Base-by-base conservation (phyloP, 2,329 filamentous ascomycete genomes). In the Microcyclosporella mali region DNA sequence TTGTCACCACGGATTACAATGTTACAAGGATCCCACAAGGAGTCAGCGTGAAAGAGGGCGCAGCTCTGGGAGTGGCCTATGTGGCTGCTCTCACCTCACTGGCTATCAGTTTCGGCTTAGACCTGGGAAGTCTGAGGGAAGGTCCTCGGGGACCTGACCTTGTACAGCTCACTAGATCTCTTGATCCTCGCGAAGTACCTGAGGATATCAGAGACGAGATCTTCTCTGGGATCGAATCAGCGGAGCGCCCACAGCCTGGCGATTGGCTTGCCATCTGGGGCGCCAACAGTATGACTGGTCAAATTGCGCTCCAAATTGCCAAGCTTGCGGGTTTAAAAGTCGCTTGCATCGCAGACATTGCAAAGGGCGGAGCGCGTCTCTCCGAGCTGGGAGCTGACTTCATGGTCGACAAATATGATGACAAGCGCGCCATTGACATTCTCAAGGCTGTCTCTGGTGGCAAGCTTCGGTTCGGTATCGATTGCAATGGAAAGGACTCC, bases 211-310 rank as follows among this genome's bases (percentile, higher is more conserved):
- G 72, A 2, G 59, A 70, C 3, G 84, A 88, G 58, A 82, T 79
- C 43, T 70, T 84, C n/a, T 59, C 70, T 0, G 71, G 73, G 0
- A 77, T 83, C 4, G 50, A 58, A 0, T 56, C 66, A 1, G 55
- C 60, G 0, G 80, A 85, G 49, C 67, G 79, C 7, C 74, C 79
- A 1, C 67, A 68, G 32, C 53, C 64, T 0, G 82, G 81, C 0
- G 84, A 88, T 46, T 88, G 82, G 77, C 65, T 88, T 30, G 79
- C 78, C 1, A 77, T 88, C 35, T 88, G 84, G 84, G 84, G 84
- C 43, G 84, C 78, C 70, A 86, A 82, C 1, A 84, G 82, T 1
- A 85, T 81, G 0, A 85, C 81, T 1, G 84, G 82, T 0, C 75
- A 80, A 49, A 69, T 85, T 6, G 70, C 77, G 0, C 71, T 82